phyloP scores from a whole-genome alignment of 2,329 filamentous ascomycete genomes.

The Graphilbum fragrans region DNA sequence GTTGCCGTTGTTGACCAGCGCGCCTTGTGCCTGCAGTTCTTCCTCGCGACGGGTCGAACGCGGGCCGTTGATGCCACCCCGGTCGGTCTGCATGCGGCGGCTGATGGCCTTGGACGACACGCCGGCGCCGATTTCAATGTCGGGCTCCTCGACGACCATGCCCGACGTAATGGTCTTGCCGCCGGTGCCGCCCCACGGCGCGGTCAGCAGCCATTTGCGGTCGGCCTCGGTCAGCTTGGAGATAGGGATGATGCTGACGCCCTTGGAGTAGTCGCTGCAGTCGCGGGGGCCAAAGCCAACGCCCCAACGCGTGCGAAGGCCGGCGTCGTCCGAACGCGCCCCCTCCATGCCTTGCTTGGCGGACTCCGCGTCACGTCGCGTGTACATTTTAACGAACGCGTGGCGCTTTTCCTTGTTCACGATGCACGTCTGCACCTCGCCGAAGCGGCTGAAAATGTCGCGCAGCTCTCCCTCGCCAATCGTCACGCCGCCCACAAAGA shows the following conservation, averaged over 20 bases:
- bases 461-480: conserved; percentile 74
- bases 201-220: conserved; percentile 91
- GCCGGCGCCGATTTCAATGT: conserved; percentile 95
- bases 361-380: conserved; percentile 66
- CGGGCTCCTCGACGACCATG: conserved; percentile 89
- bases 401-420: conserved; percentile 97
- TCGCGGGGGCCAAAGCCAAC: conserved; percentile 95
- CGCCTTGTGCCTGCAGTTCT: conserved; percentile 9
- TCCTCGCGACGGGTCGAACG: conserved; percentile 42
- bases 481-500: conserved; percentile 94
- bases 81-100: conserved; percentile 57
- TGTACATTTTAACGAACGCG: conserved; percentile 98
- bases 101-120: conserved; percentile 86
- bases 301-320: conserved; percentile 86
- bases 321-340: conserved; percentile 57
- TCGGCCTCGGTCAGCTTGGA: conserved; percentile 89
- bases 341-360: conserved; percentile 86
- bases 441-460: conserved; percentile 67
- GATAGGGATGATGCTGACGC: conserved; percentile 88
- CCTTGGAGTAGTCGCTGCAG: conserved; percentile 89
- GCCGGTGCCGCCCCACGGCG: conserved; percentile 85
- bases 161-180: conserved; percentile 69
- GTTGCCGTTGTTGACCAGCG: not conserved
- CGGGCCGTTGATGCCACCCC: conserved; percentile 51
- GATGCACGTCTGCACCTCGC: conserved; percentile 90